Conservation (phyloP, 176 grass and related monocot genomes). For the Tillandsia fasciculata region DNA sequence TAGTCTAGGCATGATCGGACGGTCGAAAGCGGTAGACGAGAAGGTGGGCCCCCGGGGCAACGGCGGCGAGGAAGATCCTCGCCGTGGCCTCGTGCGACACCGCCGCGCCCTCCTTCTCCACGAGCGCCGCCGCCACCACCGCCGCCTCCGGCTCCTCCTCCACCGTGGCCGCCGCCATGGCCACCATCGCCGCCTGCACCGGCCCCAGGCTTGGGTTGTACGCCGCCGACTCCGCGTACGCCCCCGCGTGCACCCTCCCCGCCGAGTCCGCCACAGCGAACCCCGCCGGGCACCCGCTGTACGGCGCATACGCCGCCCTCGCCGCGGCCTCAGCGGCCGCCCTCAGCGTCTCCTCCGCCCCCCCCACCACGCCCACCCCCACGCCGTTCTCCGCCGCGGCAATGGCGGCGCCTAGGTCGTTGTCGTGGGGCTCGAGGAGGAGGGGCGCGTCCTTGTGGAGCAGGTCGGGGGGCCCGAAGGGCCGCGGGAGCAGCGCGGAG, state of each 20-base stretch:
- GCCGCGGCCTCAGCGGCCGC: conserved; percentile 50
- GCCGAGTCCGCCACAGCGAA: conserved; percentile 64
- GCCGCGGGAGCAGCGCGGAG: conserved; percentile 57
- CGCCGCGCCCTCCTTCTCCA: conserved; percentile 50
- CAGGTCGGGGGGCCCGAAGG: conserved; percentile 72
- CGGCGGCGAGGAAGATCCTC: conserved; percentile 58
- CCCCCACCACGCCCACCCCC: conserved; percentile 26
- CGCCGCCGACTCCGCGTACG: conserved; percentile 65
- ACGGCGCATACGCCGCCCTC: conserved; percentile 66
- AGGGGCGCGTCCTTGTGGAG: conserved; percentile 48
- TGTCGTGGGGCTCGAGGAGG: conserved; percentile 69
- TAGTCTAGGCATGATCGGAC: conserved; percentile 22
- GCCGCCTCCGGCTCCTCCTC: conserved; percentile 9
- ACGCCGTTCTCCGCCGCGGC: background rate
- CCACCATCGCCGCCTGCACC: conserved; percentile 74
- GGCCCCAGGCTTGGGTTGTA: conserved; percentile 92
- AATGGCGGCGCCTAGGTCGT: conserved; percentile 32
- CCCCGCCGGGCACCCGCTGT: conserved; percentile 65
- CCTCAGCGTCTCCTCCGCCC: conserved; percentile 26
- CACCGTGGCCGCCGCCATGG: conserved; percentile 34
- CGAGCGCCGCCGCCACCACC: conserved; percentile 60
- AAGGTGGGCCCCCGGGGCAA: conserved; percentile 53
- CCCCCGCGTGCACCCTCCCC: conserved; percentile 58
- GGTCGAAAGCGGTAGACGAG: conserved; percentile 64
- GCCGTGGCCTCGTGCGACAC: conserved; percentile 73